Percentiles rank a stretch among this genome's conserved stretches.
Conservation (phyloP, 2,329 filamentous ascomycete genomes). For the Corniculantispora saksenae region DNA sequence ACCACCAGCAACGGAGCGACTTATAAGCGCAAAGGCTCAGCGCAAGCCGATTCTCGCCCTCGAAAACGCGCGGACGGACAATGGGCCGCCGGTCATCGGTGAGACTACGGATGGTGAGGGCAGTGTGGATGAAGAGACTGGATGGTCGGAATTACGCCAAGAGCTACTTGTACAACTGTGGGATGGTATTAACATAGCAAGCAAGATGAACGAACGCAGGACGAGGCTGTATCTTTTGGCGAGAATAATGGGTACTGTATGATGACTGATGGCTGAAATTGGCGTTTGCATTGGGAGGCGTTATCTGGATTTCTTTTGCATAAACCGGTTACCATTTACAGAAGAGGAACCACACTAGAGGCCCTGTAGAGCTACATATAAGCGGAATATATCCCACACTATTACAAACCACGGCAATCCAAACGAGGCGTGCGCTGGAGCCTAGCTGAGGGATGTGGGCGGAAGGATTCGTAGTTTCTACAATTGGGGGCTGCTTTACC, state of each 20-base stretch:
- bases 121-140: background rate
- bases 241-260: conserved; percentile 1
- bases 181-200: background rate
- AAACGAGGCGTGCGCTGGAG: background rate
- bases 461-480: conserved; percentile 1
- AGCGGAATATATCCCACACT: background rate
- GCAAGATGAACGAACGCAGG: background rate
- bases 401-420: background rate
- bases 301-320: conserved; percentile 2
- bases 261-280: background rate
- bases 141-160: no score
- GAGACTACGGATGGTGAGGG: background rate
- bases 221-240: background rate
- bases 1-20: background rate
- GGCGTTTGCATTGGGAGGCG: conserved; percentile 4
- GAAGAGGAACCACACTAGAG: background rate
- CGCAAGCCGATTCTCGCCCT: background rate
- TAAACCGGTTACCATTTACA: background rate
- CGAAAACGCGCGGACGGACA: conserved; percentile 11
- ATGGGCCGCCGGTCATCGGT: background rate
- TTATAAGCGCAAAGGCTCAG: conserved; percentile 7
- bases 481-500: conserved; percentile 2
- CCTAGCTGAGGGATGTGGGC: conserved; percentile 5
- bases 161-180: background rate
- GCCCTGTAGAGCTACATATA: background rate